Base-by-base conservation (phyloP, 139 green algal genomes). In the Zygnema circumcarinatum region DNA sequence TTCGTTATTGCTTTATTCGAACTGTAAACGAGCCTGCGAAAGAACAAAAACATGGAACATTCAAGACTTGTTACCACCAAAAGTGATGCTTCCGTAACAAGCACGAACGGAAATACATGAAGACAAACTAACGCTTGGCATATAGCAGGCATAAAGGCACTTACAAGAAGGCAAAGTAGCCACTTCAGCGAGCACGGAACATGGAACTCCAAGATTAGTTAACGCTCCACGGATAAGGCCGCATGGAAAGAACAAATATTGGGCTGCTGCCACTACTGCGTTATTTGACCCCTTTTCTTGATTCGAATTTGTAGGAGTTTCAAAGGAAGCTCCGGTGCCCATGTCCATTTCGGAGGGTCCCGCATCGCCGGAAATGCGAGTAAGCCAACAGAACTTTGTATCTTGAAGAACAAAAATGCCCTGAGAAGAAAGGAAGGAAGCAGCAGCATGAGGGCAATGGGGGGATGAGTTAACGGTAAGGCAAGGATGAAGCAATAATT, bases 391-490 rank as follows among this genome's bases (percentile, higher is more conserved):
- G 87, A 92, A 91, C 36, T 76, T 74, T 53, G 76, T 91, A 86
- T 92, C 88, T 36, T 92, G 85, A n/a, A 92, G 86, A 7, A 92
- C 88, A 53, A 90, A 92, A 1, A 87, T 31, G 7, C 88, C 86
- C 86, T 90, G 86, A 7, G 16, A 62, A 62, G 16, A 7, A 62
- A 62, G n/a, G n/a, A n/a, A n/a, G n/a, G n/a, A n/a, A n/a, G n/a
- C n/a, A n/a, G n/a, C n/a, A n/a, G n/a, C n/a, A n/a, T n/a, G n/a
- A n/a, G n/a, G n/a, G n/a, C n/a, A n/a, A n/a, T n/a, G n/a, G n/a
- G n/a, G n/a, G n/a, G n/a, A n/a, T n/a, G n/a, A n/a, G n/a, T n/a
- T n/a, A n/a, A n/a, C n/a, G n/a, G n/a, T n/a, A n/a, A n/a, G n/a
- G n/a, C n/a, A n/a, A n/a, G n/a, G n/a, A n/a, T n/a, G n/a, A n/a